phyloP scores from a whole-genome alignment of 495 filamentous ascomycete species.

The Friedmanniomyces simplex region DNA sequence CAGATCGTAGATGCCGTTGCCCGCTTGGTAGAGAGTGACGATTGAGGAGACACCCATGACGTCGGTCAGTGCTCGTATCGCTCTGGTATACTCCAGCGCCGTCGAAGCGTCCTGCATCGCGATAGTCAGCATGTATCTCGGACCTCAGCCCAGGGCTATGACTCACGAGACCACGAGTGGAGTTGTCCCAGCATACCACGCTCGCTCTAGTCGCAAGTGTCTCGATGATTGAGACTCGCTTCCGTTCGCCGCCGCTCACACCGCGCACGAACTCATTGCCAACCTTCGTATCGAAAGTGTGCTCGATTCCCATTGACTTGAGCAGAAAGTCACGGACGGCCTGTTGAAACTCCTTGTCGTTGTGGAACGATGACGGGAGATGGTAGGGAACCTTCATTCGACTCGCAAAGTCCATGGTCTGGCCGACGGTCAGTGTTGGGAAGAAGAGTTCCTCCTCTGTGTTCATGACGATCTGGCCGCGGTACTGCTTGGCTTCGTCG shows the following conservation, averaged over 20 bases:
- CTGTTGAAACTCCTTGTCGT: constrained; percentile 46
- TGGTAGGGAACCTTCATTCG: constrained; percentile 52
- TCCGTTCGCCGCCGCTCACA: constrained; percentile 64
- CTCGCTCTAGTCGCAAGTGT: constrained; percentile 56
- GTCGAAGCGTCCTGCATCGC: constrained; percentile 44
- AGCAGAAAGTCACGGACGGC: constrained; percentile 61
- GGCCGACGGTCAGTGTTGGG: constrained; percentile 50
- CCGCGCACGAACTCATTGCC: constrained; percentile 58
- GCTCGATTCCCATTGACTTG: constrained; percentile 69
- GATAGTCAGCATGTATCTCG: not conserved
- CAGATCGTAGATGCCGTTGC: constrained; percentile 55
- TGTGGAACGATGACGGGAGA: constrained; percentile 28
- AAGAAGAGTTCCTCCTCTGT: constrained; percentile 68
- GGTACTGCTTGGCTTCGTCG: constrained; percentile 43
- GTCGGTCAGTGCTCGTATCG: constrained; percentile 51
- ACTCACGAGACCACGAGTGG: constrained; percentile 48
- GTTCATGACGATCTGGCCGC: constrained; percentile 44
- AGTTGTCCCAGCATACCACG: constrained; percentile 61
- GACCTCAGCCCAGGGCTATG: not conserved
- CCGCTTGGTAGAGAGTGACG: constrained; percentile 64
- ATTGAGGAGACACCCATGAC: constrained; percentile 50
- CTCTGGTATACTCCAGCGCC: constrained; percentile 55
- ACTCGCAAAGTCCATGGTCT: constrained; percentile 62
- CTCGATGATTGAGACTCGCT: constrained; percentile 60
- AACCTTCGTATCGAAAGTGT: constrained; percentile 56